Base-by-base conservation (phyloP, 2,329 filamentous ascomycete genomes). In the Trichoderma lentiforme region DNA sequence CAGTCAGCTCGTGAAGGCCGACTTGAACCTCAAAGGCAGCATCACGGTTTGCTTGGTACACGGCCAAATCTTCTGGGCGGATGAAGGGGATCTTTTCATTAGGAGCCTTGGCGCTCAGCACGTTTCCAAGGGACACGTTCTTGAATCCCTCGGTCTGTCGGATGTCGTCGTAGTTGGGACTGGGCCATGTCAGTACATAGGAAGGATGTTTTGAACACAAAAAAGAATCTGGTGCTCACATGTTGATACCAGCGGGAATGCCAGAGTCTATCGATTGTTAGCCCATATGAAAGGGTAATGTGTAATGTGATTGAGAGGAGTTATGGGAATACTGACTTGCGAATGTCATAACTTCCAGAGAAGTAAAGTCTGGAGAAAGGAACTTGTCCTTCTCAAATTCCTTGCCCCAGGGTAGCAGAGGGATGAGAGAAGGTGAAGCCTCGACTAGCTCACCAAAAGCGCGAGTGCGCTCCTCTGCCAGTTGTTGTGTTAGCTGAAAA, bases 311-410 rank as follows among this genome's bases (percentile, higher is more conserved):
- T 3, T 14, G n/a, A 28, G 2, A 47, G n/a, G 18, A 12, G 3
- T 9, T 4, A 30, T 12, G 3, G 18, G 6, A 6, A 21, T 18
- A 60, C 74, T 43, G 70, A 77, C 79, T 82, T 71, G 81, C 82
- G 76, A 98, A 98, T 1, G 92, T 94, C 73, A 98, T 83, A 3
- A 98, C 94, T 81, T 99, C 96, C 2, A 98, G 86, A 11, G 93
- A 96, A 0, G 96, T 98, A 79, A 99, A 99, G 80, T 99, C 96
- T 0, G 96, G 96, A 67, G 93, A 95, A 43, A 97, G 83, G 82
- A 99, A 99, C 78, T 92, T 94, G 84, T 98, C 95, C 82, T 98
- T 98, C 80, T 99, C 96, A 75, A 98, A 99, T 0, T 93, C 92
- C 61, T 89, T 88, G 43, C 86, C 85, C 96, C 96, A 99, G 0